Evolutionary conservation across 164 flowering plant genomes (phyloP), one percentile per base, ranked within the genome.

Genomic region (Piper betle): DNA sequence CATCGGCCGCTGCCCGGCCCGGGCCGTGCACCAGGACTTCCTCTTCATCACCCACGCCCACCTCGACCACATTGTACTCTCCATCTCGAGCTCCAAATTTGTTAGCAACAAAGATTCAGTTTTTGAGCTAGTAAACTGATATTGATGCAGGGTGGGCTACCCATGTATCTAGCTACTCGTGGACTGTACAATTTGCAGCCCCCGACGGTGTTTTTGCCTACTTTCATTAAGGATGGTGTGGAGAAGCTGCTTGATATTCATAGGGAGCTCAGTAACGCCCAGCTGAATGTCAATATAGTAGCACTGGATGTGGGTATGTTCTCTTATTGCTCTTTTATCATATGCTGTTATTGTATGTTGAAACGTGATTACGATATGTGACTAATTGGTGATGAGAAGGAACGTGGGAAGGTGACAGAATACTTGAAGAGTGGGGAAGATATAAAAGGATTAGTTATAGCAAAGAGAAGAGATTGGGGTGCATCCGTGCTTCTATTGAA

Each of bases 91-190:
- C 37, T 54, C 11, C 25, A 3, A 5, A 4, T 54, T 18, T 8
- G 3, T 54, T 54, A 18, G 33, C 33, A 25, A 25, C 1, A 25
- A 25, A 25, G 33, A 25, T 18, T 54, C n/a, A 18, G 57, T 54
- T 54, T 54, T 6, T 16, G 37, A 3, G 37, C 6, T 46, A 12
- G 50, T 10, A 46, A 46, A 46, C 6, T 12, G 15, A 19, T 5
- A 11, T 53, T n/a, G 52, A 41, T 72, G 68, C 78, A 94, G 99
- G 99, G 99, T 48, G 99, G 99, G 61, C 78, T 91, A 63, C 99
- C 99, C 10, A 88, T 91, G 95, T 94, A 94, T 79, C 82, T 91
- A 5, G 99, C 99, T 18, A 88, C 96, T 46, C 97, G 99, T 68
- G 99, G 81, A 39, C 79, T 94, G 53, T 94, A 94, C 81, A 81